Evolutionary conservation across 2,329 filamentous ascomycete genomes (phyloP), one percentile per base, ranked within the genome.

Genomic region (Penicillium freii): DNA sequence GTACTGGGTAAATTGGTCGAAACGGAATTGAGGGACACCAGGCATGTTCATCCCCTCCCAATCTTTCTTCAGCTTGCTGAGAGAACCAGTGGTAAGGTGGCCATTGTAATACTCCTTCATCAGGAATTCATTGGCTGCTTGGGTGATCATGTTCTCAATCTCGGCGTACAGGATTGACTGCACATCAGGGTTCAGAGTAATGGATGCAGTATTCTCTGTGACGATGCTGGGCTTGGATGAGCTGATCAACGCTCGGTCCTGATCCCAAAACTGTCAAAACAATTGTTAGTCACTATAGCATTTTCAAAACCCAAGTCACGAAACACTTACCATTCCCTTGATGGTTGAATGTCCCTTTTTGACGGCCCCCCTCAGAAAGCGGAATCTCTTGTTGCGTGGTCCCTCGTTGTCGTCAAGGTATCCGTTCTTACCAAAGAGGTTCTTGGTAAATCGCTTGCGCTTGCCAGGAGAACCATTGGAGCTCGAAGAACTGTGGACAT

Each of bases 1-100:
- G 11, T 75, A 73, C 62, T 84, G 81, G 9, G 79, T 82, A 21
- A 68, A 67, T 65, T 82, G 78, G 64, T 83, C 80, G 62, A 81
- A 83, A 60, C 78, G 76, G 64, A 83, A 83, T 57, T 82, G 78
- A 9, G 76, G 70, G 23, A 83, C 80, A 40, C 74, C 72, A 17
- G 78, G 76, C 11, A 80, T 71, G 48, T 80, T 80, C 56, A 79
- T 80, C 1, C 68, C 71, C 80, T 69, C 71, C 81, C 80, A 80
- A 58, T 66, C 69, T 31, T 69, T 67, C 44, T 66, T 71, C 38
- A 77, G 57, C 51, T 73, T 76, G 23, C 65, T 66, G 53, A 80
- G 69, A 5, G 76, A 77, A 17, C 76, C 73, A 6, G 65, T 60
- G 1, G 71, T 72, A 42, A 81, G 68, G 29, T 73, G 73, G 4